These are phyloP conservation scores for Diatrype stigma DNA, from an alignment of 2,329 filamentous ascomycete genomes.

Conservation along the genomic window DNA sequence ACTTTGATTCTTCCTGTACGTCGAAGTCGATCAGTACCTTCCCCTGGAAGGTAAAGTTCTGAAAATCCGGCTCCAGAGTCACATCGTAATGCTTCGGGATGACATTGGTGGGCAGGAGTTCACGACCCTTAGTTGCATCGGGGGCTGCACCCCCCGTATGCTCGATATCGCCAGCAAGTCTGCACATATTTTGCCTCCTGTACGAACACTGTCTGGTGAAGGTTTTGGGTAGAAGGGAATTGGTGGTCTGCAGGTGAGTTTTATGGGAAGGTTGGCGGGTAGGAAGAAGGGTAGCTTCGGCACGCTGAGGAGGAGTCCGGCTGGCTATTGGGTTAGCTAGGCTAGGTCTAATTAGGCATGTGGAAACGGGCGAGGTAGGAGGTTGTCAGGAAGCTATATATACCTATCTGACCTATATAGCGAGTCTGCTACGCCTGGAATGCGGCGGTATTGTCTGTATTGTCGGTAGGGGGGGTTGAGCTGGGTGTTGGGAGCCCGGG, in stretches of 20 bases:
- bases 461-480: neutral
- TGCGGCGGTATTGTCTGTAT: neutral
- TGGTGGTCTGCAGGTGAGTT: neutral
- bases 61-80: slow-evolving; percentile 85
- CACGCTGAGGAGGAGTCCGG: neutral
- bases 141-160: slow-evolving; percentile 53
- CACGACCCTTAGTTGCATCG: slow-evolving; percentile 55
- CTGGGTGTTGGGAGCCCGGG: neutral
- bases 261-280: neutral
- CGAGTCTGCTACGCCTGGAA: neutral
- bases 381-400: no score
- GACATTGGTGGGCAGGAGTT: slow-evolving; percentile 88
- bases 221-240: slow-evolving; percentile 10
- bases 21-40: slow-evolving; percentile 83
- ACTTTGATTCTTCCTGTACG: slow-evolving; percentile 77
- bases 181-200: slow-evolving; percentile 68
- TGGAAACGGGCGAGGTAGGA: neutral
- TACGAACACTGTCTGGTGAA: slow-evolving; percentile 61
- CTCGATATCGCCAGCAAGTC: slow-evolving; percentile 52
- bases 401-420: neutral
- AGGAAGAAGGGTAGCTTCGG: neutral
- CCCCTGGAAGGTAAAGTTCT: slow-evolving; percentile 82
- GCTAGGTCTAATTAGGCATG: neutral
- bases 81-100: slow-evolving; percentile 90
- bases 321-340: neutral